Base-by-base conservation (phyloP, 225 moss, liverwort and hornwort species). In the Marchantia polymorpha region DNA sequence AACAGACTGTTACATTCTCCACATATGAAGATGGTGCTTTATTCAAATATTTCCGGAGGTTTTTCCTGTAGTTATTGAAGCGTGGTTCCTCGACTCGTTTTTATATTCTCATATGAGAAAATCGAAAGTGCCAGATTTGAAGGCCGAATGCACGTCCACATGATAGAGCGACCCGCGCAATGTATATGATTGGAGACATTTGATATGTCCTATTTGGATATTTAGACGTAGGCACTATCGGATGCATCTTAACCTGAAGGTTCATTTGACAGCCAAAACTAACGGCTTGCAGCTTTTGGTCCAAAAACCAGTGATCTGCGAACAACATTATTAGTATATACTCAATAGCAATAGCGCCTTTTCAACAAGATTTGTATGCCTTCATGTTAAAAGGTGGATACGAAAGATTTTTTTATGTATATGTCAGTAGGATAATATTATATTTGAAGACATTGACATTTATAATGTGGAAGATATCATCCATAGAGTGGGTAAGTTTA, bases 271-370 rank as follows among this genome's bases (percentile, higher is more conserved):
- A 19, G 19, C 39, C 19, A 19, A 19, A 56, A 56, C 25, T 22
- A 26, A 27, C 25, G 25, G 65, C 65, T 65, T 65, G 65, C 65
- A 65, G 65, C 65, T 65, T 65, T 65, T 27, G 29, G 29, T 65
- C 65, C 14, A 27, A 26, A 26, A 65, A 65, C 65, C 65, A 29
- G 39, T 65, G 12, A 65, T 65, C 65, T 65, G 65, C 25, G 25
- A 26, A 26, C 7, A 65, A 16, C 31, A 67, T 29, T 16, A 31
- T 30, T 12, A 31, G 2, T 30, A 13, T 67, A 16, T 67, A 67
- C 30, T 67, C 67, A 67, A 12, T 8, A 4, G 12, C 12, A 31
- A 3, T 5, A 67, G 14, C 17, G 1, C 29, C 67, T 67, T 67
- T 67, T 11, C 67, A 61, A 61, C 61, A 61, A 61, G 61, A 61